Evolutionary conservation across 208 protist species (phyloP), one percentile per base, ranked within the genome.

Genomic region (Trypanosoma cruzi): DNA sequence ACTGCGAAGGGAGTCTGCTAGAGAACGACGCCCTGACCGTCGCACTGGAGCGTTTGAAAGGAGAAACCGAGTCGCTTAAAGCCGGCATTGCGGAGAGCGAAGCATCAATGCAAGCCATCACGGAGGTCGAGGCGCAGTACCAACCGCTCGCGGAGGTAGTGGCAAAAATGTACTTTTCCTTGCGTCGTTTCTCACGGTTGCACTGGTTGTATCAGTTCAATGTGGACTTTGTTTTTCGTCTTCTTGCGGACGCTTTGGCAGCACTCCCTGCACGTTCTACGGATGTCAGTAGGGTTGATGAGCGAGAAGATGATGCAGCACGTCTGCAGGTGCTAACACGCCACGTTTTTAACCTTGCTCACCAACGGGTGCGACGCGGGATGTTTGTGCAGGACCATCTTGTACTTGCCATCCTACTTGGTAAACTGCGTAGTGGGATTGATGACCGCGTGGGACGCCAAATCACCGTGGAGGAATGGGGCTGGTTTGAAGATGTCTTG

Each of bases 171-270:
- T 99, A 99, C 88, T 99, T 99, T 82, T 83, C 96, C 0, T 73
- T 99, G 34, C 85, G 97, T 66, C 84, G 95, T 67, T 82, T 99
- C 52, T 79, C 79, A 52, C 92, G 97, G 70, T 66, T 99, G 8
- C 97, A 98, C 80, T 85, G 83, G 44, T 88, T 99, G 37, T 99
- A 99, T 81, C 98, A 97, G 50, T 99, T 97, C 83, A 97, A 97
- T 54, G 82, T 99, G 8, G 58, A 89, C 46, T 98, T 98, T 79
- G 98, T 99, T 66, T 89, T 99, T 52, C 77, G 89, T 14, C 82
- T 99, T 46, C 83, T 99, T 59, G 61, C 93, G 40, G 82, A 87
- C 57, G 85, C 98, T 7, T 84, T 98, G 10, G 64, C 62, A 24
- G 62, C 82, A 26, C 69, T 93, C n/a, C 83, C 88, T 0, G 52